A percentile compares a stretch with the other conserved stretches of the same genome.
These are phyloP conservation scores for Erythrophleum fordii DNA, from an alignment of 306 rosid genomes.

Conservation along the genomic window DNA sequence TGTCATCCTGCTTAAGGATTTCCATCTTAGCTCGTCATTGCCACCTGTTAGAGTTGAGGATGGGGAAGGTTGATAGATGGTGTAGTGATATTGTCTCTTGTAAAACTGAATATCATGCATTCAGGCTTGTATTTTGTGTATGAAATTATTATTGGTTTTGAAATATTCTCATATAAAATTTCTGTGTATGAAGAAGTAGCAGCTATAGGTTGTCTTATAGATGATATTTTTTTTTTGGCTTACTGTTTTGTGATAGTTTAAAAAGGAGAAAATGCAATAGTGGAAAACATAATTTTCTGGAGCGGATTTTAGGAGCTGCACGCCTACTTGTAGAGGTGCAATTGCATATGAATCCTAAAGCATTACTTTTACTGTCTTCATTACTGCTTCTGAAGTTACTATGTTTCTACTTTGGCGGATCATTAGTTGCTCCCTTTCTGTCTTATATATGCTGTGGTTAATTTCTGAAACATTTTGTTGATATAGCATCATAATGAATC, in stretches of 20 bases:
- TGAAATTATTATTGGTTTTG: not conserved
- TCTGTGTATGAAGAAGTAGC: not conserved
- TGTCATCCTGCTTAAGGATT: no score
- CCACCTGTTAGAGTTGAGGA: no score
- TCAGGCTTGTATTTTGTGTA: not conserved
- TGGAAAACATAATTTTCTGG: slow-evolving; percentile 74
- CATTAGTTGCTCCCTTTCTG: slow-evolving; percentile 18
- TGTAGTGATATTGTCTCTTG: slow-evolving; percentile 4
- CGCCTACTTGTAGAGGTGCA: slow-evolving; percentile 74
- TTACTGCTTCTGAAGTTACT: slow-evolving; percentile 8
- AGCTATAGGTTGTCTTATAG: not conserved
- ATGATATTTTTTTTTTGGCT: slow-evolving; percentile 26
- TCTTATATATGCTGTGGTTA: not conserved
- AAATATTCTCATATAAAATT: slow-evolving; percentile 24
- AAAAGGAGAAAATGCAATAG: slow-evolving; percentile 75
- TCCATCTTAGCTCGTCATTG: no score
- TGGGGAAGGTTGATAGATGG: not conserved
- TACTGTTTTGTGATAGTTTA: slow-evolving; percentile 56
- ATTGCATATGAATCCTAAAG: slow-evolving; percentile 31
- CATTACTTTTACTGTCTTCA: not conserved
- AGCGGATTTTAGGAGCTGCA: slow-evolving; percentile 79
- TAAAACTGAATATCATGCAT: not conserved
- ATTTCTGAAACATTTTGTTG: not conserved
- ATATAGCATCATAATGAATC: not conserved
- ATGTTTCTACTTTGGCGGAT: slow-evolving; percentile 19